These are phyloP conservation scores for Fusarium fracticaudum DNA, from an alignment of 2,329 filamentous ascomycete genomes.

Conservation along the genomic window DNA sequence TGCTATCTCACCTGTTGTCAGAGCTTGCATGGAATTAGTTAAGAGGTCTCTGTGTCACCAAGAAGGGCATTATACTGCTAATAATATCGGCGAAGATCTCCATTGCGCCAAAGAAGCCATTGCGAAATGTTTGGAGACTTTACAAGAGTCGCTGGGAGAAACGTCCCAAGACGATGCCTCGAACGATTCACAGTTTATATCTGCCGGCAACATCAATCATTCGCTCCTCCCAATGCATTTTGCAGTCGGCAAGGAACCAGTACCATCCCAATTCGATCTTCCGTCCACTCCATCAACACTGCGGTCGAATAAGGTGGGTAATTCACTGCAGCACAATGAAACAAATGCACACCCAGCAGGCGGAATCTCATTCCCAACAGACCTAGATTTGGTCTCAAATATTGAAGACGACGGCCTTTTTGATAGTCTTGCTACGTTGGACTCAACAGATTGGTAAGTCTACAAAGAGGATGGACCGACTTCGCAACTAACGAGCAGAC, in stretches of 20 bases:
- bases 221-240: accelerated
- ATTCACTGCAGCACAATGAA: background rate
- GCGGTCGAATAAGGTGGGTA: background rate
- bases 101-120: background rate
- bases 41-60: accelerated
- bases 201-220: accelerated
- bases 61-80: background rate
- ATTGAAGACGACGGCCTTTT: constrained; percentile 2
- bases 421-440: constrained; percentile 4
- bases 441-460: background rate
- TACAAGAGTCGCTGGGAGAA: background rate
- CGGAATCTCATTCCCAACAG: background rate
- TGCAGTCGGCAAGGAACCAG: too few relatives aligned
- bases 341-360: background rate
- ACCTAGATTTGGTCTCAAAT: background rate
- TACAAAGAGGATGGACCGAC: accelerated
- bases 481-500: background rate
- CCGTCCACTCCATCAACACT: background rate
- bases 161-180: accelerated
- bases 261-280: background rate
- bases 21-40: background rate
- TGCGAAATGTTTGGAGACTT: background rate
- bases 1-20: background rate
- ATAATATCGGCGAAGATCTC: accelerated
- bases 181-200: too few relatives aligned